These are phyloP conservation scores for Ophiosphaerella korrae DNA, from an alignment of 2,329 filamentous ascomycete species.

Conservation along the genomic window DNA sequence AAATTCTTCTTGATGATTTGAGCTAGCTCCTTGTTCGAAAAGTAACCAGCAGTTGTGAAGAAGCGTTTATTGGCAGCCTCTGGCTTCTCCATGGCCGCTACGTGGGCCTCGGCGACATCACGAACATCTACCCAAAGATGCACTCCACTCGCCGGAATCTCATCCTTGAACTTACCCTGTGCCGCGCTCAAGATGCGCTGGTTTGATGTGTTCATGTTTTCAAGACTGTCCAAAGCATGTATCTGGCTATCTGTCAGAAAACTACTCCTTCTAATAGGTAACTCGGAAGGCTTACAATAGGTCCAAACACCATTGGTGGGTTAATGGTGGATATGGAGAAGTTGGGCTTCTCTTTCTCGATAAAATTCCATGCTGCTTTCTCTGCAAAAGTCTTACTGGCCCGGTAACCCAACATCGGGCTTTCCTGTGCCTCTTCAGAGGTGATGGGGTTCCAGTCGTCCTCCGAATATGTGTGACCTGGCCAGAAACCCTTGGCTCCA, in stretches of 20 bases:
- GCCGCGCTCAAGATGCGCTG: slow-evolving; percentile 67
- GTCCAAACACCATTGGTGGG: slow-evolving; percentile 58
- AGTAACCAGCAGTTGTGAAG: slow-evolving; percentile 63
- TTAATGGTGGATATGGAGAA: slow-evolving; percentile 57
- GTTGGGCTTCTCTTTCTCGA: slow-evolving; percentile 57
- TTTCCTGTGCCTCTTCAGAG: slow-evolving; percentile 54
- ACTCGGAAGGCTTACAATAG: slow-evolving; percentile 46
- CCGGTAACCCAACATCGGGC: slow-evolving; percentile 53
- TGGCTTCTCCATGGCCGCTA: slow-evolving; percentile 62
- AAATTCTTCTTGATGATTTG: slow-evolving; percentile 62
- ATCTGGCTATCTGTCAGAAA: slow-evolving; percentile 28
- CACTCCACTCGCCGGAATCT: slow-evolving; percentile 62
- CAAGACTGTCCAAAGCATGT: slow-evolving; percentile 66
- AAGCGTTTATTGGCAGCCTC: slow-evolving; percentile 67
- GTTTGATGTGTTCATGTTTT: slow-evolving; percentile 75
- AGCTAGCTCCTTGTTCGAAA: slow-evolving; percentile 64
- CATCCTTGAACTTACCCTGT: slow-evolving; percentile 64
- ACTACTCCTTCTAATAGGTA: not conserved
- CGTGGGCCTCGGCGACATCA: slow-evolving; percentile 67
- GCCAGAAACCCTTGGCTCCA: slow-evolving; percentile 56
- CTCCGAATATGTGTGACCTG: slow-evolving; percentile 58
- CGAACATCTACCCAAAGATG: slow-evolving; percentile 56
- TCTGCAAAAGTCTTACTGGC: slow-evolving; percentile 68
- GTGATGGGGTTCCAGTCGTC: slow-evolving; percentile 64
- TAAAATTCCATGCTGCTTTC: slow-evolving; percentile 59